Conservation (phyloP, 805 yeast genomes). For the Suhomyces tanzawaensis region DNA sequence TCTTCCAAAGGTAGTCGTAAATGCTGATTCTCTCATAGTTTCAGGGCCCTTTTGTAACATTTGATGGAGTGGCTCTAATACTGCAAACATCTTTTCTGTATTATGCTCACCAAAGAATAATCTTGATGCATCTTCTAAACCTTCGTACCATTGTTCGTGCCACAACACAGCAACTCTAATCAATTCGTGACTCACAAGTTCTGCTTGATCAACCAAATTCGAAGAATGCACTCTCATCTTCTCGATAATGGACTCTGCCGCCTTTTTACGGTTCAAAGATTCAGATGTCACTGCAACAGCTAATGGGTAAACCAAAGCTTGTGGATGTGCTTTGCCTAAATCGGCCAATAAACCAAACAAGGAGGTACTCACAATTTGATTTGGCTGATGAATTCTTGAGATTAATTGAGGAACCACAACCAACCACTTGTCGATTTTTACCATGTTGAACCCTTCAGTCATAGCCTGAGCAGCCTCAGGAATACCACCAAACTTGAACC, state of each 20-base stretch:
- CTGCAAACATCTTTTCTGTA: constrained; percentile 90
- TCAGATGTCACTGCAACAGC: constrained; percentile 96
- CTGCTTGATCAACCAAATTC: constrained; percentile 83
- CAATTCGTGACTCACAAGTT: constrained; percentile 87
- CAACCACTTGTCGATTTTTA: constrained; percentile 89
- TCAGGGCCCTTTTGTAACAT: constrained; percentile 85
- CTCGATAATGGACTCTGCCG: constrained; percentile 88
- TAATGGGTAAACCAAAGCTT: constrained; percentile 90
- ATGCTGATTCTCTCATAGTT: constrained; percentile 88
- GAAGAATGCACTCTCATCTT: constrained; percentile 90
- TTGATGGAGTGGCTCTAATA: constrained; percentile 83
- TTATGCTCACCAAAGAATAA: constrained; percentile 92
- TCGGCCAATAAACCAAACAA: constrained; percentile 79
- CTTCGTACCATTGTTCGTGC: constrained; percentile 99
- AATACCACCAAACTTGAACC: constrained; percentile 96
- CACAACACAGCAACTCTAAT: constrained; percentile 93
- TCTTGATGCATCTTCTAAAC: constrained; percentile 93
- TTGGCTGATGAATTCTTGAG: constrained; percentile 94
- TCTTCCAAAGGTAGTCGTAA: constrained; percentile 89
- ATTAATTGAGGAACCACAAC: constrained; percentile 94
- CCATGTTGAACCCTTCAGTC: constrained; percentile 85
- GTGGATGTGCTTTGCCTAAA: constrained; percentile 94
- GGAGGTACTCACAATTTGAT: constrained; percentile 76
- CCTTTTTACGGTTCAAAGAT: constrained; percentile 81
- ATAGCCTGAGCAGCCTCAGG: constrained; percentile 89